Evolutionary conservation across 192 early-diverging fungal genomes (phyloP).

Genomic region (Rhizoclosmatium sp.): DNA sequence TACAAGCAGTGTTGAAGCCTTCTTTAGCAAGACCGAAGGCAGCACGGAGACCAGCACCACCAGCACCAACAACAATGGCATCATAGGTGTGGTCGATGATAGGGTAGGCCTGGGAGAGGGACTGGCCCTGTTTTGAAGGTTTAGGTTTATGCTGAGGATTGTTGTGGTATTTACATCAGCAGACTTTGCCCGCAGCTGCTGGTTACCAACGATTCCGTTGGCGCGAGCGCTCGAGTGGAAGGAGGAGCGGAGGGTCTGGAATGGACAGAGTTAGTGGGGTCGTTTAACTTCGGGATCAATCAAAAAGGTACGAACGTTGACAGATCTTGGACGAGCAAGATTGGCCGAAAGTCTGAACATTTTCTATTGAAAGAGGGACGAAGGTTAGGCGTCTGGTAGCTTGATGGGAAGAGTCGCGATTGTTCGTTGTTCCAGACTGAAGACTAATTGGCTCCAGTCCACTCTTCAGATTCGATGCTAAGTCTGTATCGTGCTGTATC

Average conservation of each 20-base stretch:
- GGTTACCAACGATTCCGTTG: conserved; percentile 1
- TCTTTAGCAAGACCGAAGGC: conserved; percentile 91
- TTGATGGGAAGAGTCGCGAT: neutral
- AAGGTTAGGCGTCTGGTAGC: neutral
- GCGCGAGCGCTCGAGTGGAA: conserved; percentile 34
- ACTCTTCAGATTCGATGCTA: neutral
- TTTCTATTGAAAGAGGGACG: neutral
- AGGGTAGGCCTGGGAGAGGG: conserved; percentile 69
- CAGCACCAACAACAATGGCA: conserved; percentile 97
- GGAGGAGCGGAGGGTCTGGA: conserved; percentile 32
- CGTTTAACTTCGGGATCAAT: neutral
- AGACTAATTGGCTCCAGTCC: neutral
- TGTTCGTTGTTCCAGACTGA: neutral
- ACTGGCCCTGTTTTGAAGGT: neutral
- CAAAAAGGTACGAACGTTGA: neutral
- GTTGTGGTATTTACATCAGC: neutral
- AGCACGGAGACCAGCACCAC: conserved; percentile 97
- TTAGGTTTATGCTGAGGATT: neutral
- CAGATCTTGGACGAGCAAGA: neutral
- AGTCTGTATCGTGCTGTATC: neutral
- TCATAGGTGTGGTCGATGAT: conserved; percentile 99
- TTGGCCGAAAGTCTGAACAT: conserved; percentile 24
- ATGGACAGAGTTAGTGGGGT: neutral
- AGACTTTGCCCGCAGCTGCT: conserved; percentile 19
- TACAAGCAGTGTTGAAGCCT: conserved; percentile 95